Conservation (phyloP, 1,284 basidiomycete species). For the Fomitiporia mediterranea region DNA sequence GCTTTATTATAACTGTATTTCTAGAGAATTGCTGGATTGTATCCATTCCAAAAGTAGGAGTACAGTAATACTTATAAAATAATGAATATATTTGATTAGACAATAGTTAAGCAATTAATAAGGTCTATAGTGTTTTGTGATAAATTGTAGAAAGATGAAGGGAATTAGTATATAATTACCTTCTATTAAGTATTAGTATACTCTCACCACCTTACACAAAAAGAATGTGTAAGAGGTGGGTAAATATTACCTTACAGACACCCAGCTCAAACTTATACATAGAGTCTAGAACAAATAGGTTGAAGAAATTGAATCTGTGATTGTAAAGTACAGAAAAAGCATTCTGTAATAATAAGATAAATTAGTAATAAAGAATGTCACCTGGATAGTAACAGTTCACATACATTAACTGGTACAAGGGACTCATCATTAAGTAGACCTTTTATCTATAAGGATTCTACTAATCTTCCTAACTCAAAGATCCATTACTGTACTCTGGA, state of each 20-base stretch:
- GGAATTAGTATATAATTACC: not conserved
- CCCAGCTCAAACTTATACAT: slow-evolving; percentile 30
- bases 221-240: slow-evolving; percentile 27
- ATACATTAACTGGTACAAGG: slow-evolving; percentile 22
- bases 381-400: slow-evolving; percentile 9
- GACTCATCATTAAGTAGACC: slow-evolving; percentile 16
- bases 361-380: slow-evolving; percentile 17
- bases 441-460: slow-evolving; percentile 17
- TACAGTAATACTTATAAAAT: too few relatives aligned
- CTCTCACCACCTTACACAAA: not conserved
- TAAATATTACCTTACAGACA: slow-evolving; percentile 28
- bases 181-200: not conserved
- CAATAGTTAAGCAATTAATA: slow-evolving; percentile 19
- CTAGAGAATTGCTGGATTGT: slow-evolving; percentile 30
- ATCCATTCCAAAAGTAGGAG: slow-evolving; percentile 30
- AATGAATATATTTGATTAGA: too few relatives aligned
- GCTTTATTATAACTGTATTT: slow-evolving; percentile 32
- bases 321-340: slow-evolving; percentile 24
- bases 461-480: slow-evolving; percentile 18
- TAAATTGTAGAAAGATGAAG: too few relatives aligned
- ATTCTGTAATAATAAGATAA: slow-evolving; percentile 20
- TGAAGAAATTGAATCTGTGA: slow-evolving; percentile 22
- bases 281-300: slow-evolving; percentile 25
- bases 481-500: slow-evolving; percentile 20
- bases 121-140: slow-evolving; percentile 20